Evolutionary conservation across 495 filamentous ascomycete genomes (phyloP).

Genomic region (Saxophila tyrrhenica): DNA sequence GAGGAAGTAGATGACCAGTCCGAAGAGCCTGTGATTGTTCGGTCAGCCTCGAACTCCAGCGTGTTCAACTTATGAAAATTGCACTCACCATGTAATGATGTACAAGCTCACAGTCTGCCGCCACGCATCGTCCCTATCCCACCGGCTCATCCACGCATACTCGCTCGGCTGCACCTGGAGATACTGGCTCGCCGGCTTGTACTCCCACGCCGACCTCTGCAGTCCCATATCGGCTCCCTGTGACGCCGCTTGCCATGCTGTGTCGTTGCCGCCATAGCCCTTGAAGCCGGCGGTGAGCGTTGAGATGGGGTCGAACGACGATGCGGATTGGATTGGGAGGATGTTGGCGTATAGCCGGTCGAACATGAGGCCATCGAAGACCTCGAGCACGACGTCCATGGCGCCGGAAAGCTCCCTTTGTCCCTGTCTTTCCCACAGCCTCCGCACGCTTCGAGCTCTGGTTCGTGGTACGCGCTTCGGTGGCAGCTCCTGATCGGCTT

Average conservation of each 20-base stretch:
- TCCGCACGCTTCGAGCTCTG: neutral
- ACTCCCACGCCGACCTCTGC: slow-evolving; percentile 35
- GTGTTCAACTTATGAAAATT: neutral
- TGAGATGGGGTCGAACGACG: slow-evolving; percentile 32
- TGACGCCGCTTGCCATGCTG: neutral
- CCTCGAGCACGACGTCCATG: slow-evolving; percentile 88
- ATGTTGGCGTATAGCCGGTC: slow-evolving; percentile 67
- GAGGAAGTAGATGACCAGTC: slow-evolving; percentile 70
- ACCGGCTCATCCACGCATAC: slow-evolving; percentile 72
- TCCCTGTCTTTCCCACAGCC: neutral
- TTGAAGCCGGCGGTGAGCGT: slow-evolving; percentile 31
- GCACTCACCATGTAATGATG: slow-evolving; percentile 69
- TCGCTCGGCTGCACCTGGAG: slow-evolving; percentile 58
- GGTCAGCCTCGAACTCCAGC: neutral
- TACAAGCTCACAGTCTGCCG: slow-evolving; percentile 69
- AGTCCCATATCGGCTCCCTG: neutral
- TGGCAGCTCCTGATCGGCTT: no score
- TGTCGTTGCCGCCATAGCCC: slow-evolving; percentile 27
- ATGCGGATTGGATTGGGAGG: slow-evolving; percentile 49
- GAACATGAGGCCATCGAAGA: slow-evolving; percentile 72
- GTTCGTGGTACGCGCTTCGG: neutral
- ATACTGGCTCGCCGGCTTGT: slow-evolving; percentile 61
- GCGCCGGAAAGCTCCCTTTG: slow-evolving; percentile 17
- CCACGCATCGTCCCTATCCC: slow-evolving; percentile 67
- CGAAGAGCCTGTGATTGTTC: slow-evolving; percentile 59